Conservation (phyloP, 169 alveolate species). For the Cryptosporidium sp. region DNA sequence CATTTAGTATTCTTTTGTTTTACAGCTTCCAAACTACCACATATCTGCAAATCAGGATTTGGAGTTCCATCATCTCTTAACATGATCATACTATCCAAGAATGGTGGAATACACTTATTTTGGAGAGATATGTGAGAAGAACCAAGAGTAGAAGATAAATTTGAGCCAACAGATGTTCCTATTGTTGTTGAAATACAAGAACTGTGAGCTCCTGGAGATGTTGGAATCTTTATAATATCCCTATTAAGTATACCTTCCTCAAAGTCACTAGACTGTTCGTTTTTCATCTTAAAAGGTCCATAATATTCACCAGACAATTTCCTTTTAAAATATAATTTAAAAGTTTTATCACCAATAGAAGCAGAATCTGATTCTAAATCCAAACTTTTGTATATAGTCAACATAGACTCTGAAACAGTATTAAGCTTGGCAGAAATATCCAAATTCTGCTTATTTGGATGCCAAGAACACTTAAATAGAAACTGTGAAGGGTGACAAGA, state of each 20-base stretch:
- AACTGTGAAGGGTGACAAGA: conserved; percentile 51
- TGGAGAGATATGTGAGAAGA: neutral
- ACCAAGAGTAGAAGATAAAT: neutral
- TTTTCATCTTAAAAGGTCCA: neutral
- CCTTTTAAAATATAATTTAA: neutral
- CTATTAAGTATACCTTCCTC: neutral
- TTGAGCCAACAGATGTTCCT: conserved; percentile 6
- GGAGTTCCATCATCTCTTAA: conserved; percentile 3
- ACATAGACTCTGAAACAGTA: conserved; percentile 15
- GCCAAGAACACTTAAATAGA: conserved; percentile 68
- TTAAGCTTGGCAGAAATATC: conserved; percentile 48
- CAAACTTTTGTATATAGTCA: neutral
- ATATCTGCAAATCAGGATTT: conserved; percentile 4
- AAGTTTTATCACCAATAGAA: neutral
- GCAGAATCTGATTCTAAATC: neutral
- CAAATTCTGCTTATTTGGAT: conserved; percentile 39
- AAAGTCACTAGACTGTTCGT: neutral
- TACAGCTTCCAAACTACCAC: neutral
- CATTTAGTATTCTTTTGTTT: neutral
- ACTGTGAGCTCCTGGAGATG: neutral
- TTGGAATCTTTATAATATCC: conserved; percentile 18
- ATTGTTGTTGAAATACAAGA: conserved; percentile 42
- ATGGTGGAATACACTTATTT: conserved; percentile 46
- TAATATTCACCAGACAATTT: neutral
- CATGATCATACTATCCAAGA: conserved; percentile 52